A percentile compares a stretch with the other conserved stretches of the same genome.
Evolutionary conservation across 257 asterid species (phyloP).

Genomic region (Mentha longifolia): DNA sequence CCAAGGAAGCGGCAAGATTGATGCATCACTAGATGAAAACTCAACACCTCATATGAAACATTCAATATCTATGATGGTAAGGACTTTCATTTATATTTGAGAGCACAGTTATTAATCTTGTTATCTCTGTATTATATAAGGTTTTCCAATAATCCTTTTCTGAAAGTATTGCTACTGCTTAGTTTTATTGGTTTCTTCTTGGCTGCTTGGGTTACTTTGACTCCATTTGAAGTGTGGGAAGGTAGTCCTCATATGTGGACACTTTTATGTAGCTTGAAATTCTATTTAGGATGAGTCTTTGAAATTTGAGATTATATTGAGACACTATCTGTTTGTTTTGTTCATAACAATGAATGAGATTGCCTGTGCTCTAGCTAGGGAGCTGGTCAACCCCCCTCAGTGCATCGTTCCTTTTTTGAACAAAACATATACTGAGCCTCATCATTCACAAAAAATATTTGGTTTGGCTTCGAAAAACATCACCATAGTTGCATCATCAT

Average conservation of each 20-base stretch:
- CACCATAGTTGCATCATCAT: not conserved
- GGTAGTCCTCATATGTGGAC: not conserved
- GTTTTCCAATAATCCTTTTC: not conserved
- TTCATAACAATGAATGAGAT: not conserved
- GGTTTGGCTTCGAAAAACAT: not conserved
- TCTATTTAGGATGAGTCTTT: not conserved
- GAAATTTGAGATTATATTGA: not conserved
- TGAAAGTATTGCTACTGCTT: not conserved
- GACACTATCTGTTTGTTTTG: not conserved
- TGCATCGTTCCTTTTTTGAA: not conserved
- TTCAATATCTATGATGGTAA: slow-evolving; percentile 58
- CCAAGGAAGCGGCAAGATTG: slow-evolving; percentile 34
- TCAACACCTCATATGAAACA: slow-evolving; percentile 36
- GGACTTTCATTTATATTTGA: slow-evolving; percentile 16
- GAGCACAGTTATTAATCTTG: slow-evolving; percentile 1
- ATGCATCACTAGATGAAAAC: slow-evolving; percentile 34
- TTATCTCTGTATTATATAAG: not conserved
- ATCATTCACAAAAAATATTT: not conserved
- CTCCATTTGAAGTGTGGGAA: not conserved
- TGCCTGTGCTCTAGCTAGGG: not conserved
- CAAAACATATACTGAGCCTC: not conserved
- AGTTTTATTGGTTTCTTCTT: slow-evolving; percentile 5
- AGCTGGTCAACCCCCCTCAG: not conserved
- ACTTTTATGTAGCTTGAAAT: not conserved
- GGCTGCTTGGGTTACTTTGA: not conserved